phyloP scores from a whole-genome alignment of 441 rosid genomes.

The Corymbia calophylla region DNA sequence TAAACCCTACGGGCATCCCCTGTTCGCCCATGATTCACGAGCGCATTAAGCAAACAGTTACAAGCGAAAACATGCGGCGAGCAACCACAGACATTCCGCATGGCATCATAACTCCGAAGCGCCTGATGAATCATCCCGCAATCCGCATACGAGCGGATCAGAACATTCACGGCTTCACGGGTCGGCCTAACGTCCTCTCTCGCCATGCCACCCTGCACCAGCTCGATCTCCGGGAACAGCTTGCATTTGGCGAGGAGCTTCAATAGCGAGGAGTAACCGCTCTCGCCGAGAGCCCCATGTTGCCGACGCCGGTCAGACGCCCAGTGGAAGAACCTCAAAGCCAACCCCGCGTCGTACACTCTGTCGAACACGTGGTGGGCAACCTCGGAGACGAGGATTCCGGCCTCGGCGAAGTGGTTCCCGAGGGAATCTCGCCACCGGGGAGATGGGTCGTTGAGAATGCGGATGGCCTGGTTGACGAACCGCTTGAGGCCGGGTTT shows the following conservation, averaged over 20 bases:
- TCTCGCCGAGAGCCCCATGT: slow-evolving; percentile 27
- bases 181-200: slow-evolving; percentile 36
- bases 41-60: slow-evolving; percentile 47
- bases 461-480: slow-evolving; percentile 37
- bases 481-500: slow-evolving; percentile 29
- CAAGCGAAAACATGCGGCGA: slow-evolving; percentile 60
- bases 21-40: slow-evolving; percentile 25
- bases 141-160: slow-evolving; percentile 46
- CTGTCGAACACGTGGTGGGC: slow-evolving; percentile 59
- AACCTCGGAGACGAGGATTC: slow-evolving; percentile 34
- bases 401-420: slow-evolving; percentile 19
- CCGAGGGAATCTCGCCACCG: slow-evolving; percentile 41
- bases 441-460: slow-evolving; percentile 35
- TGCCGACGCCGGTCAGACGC: slow-evolving; percentile 26
- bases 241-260: slow-evolving; percentile 59
- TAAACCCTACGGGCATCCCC: slow-evolving; percentile 48
- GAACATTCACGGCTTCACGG: slow-evolving; percentile 48
- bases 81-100: slow-evolving; percentile 13
- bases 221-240: slow-evolving; percentile 41
- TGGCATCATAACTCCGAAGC: slow-evolving; percentile 34
- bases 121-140: slow-evolving; percentile 49
- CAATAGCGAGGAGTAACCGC: slow-evolving; percentile 63
- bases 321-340: slow-evolving; percentile 58
- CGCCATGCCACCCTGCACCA: slow-evolving; percentile 31
- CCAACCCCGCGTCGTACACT: slow-evolving; percentile 46